Conservation (phyloP, 192 early-diverging fungal genomes). For the Backusella tuberculispora region DNA sequence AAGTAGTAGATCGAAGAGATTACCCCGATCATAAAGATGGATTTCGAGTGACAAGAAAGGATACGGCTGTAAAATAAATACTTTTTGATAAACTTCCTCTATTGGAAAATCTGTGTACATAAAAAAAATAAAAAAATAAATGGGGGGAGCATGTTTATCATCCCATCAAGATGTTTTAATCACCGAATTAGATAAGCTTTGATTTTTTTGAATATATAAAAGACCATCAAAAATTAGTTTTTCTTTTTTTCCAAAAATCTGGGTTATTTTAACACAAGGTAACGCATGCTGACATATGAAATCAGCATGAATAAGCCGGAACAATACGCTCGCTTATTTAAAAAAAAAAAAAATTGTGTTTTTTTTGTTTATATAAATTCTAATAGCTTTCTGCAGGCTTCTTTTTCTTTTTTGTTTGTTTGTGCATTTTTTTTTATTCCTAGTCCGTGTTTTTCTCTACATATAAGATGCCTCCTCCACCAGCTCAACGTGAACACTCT, state of each 20-base stretch:
- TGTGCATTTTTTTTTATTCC: conserved; percentile 10
- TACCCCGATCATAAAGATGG: conserved; percentile 12
- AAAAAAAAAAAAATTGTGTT: neutral
- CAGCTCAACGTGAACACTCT: conserved; percentile 48
- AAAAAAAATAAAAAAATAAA: conserved; percentile 2
- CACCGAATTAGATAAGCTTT: conserved; percentile 13
- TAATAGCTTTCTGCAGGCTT: neutral
- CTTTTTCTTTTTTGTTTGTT: conserved; percentile 22
- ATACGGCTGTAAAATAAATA: conserved; percentile 17
- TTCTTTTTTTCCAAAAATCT: conserved; percentile 16
- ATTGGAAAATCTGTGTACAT: neutral
- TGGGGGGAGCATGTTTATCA: neutral
- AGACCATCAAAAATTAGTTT: neutral
- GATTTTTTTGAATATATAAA: conserved; percentile 12
- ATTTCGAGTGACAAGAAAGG: conserved; percentile 5
- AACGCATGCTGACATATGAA: conserved; percentile 25
- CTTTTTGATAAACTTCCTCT: too few species aligned
- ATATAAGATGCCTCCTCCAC: conserved; percentile 19
- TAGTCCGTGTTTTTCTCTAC: conserved; percentile 9
- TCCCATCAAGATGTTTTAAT: conserved; percentile 15
- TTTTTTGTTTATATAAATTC: conserved; percentile 22
- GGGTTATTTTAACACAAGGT: conserved; percentile 17
- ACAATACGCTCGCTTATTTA: conserved; percentile 14
- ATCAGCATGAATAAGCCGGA: conserved; percentile 26
- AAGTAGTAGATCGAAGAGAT: neutral